phyloP scores from a whole-genome alignment of 2,329 filamentous ascomycete genomes.

The Fusarium sterilihyphosum region DNA sequence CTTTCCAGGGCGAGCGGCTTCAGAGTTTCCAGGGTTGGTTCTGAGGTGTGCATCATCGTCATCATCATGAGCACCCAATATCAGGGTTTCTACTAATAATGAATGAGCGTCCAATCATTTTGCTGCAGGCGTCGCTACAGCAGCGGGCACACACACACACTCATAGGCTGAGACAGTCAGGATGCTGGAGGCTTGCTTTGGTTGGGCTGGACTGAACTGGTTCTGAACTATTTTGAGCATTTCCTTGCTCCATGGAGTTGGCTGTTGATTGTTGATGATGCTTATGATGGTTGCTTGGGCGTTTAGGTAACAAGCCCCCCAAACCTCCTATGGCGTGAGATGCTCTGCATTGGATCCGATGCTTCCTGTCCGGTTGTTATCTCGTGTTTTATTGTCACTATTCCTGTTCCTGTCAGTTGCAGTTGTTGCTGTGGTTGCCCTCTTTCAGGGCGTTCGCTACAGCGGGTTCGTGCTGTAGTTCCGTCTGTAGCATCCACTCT shows the following conservation, averaged over 20 bases:
- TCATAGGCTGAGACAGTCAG: slow-evolving; percentile 29
- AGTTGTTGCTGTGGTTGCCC: slow-evolving; percentile 13
- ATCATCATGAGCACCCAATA: neutral
- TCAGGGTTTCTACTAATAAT: slow-evolving; percentile 17
- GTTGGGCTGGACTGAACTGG: slow-evolving; percentile 6
- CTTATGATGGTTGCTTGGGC: slow-evolving; percentile 19
- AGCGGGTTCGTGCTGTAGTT: slow-evolving; percentile 26
- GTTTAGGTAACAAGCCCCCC: slow-evolving; percentile 9
- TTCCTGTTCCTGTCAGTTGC: slow-evolving; percentile 16
- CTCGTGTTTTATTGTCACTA: slow-evolving; percentile 8
- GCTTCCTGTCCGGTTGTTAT: neutral
- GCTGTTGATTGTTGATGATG: slow-evolving; percentile 27
- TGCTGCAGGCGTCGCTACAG: slow-evolving; percentile 24
- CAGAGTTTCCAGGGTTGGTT: slow-evolving; percentile 29
- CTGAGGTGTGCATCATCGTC: slow-evolving; percentile 27
- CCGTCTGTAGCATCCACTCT: slow-evolving; percentile 27
- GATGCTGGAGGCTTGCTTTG: slow-evolving; percentile 10
- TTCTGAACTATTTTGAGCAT: slow-evolving; percentile 18
- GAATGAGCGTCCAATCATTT: slow-evolving; percentile 16
- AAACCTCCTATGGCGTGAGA: slow-evolving; percentile 11
- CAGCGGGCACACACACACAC: slow-evolving; percentile 22
- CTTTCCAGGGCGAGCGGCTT: slow-evolving; percentile 28
- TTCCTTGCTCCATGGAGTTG: slow-evolving; percentile 3
- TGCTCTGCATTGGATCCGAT: neutral
- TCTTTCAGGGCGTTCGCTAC: slow-evolving; percentile 20